phyloP scores from a whole-genome alignment of 2,329 filamentous ascomycete genomes.

The Chaetomiaceae sp. region DNA sequence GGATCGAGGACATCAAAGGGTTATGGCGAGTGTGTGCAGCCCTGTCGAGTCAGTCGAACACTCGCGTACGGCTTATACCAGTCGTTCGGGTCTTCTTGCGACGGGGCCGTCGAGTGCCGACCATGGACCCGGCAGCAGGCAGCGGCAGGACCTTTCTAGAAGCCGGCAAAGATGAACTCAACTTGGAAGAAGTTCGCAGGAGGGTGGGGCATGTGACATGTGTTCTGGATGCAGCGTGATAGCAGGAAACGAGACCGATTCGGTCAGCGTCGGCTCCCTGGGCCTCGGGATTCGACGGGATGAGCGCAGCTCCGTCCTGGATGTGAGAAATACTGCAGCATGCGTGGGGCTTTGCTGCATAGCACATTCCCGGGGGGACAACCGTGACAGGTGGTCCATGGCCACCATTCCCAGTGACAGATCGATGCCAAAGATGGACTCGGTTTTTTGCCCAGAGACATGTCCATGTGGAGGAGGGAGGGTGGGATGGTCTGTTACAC shows the following conservation, averaged over 20 bases:
- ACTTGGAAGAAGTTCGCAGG: neutral
- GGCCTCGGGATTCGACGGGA: neutral
- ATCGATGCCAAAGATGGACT: neutral
- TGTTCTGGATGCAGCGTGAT: neutral
- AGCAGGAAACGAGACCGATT: neutral
- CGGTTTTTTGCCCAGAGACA: no score
- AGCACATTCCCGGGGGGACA: neutral
- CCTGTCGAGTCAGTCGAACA: no score
- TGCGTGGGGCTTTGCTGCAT: neutral
- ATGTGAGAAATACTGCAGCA: neutral
- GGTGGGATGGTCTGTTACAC: neutral
- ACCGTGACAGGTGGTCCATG: neutral
- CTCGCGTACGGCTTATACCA: no score
- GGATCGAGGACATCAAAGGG: no score
- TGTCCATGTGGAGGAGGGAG: no score
- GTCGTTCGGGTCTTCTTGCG: no score
- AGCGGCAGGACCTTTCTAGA: neutral
- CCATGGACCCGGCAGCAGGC: no score
- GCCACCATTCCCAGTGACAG: no score
- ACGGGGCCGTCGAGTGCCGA: no score
- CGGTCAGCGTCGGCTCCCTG: neutral
- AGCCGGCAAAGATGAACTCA: neutral
- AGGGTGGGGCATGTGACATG: neutral
- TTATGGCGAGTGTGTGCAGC: no score
- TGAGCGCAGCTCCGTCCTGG: no score